Evolutionary conservation across 2,329 filamentous ascomycete species (phyloP).

Genomic region (Colletotrichum tabaci): DNA sequence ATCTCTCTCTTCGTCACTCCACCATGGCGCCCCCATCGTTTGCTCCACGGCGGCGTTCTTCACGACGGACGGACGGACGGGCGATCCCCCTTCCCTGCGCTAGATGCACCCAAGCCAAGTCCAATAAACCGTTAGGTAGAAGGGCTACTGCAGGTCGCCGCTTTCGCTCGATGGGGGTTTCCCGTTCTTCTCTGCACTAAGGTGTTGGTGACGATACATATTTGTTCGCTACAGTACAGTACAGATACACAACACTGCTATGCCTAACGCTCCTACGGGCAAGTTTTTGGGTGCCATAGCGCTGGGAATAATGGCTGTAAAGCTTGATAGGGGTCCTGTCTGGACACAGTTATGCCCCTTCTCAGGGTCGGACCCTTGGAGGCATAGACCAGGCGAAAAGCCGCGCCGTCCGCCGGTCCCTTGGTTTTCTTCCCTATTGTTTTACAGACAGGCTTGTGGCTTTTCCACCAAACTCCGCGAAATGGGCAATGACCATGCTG

Average conservation of each 20-base stretch:
- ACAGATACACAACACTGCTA: not conserved
- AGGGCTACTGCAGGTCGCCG: not conserved
- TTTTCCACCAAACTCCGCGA: constrained; percentile 14
- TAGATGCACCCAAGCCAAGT: constrained; percentile 26
- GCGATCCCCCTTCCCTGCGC: constrained; percentile 13
- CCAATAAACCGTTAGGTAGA: constrained; percentile 16
- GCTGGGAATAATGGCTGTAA: not conserved
- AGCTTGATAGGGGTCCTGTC: not conserved
- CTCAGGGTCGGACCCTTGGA: constrained; percentile 18
- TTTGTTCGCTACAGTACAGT: too few species aligned
- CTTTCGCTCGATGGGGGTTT: not conserved
- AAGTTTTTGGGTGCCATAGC: not conserved
- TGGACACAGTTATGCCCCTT: constrained; percentile 24
- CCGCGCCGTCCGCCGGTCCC: constrained; percentile 14
- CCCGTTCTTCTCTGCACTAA: not conserved
- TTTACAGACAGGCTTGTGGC: not conserved
- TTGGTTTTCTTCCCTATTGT: not conserved
- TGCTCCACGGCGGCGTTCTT: constrained; percentile 12
- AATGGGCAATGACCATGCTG: constrained; percentile 12
- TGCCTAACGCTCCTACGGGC: constrained; percentile 9
- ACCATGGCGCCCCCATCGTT: not conserved
- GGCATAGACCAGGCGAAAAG: not conserved
- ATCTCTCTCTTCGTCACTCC: constrained; percentile 6
- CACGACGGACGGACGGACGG: not conserved
- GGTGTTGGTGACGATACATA: too few species aligned